Conservation (phyloP, 2,329 filamentous ascomycete species). For the Talaromyces sp. region DNA sequence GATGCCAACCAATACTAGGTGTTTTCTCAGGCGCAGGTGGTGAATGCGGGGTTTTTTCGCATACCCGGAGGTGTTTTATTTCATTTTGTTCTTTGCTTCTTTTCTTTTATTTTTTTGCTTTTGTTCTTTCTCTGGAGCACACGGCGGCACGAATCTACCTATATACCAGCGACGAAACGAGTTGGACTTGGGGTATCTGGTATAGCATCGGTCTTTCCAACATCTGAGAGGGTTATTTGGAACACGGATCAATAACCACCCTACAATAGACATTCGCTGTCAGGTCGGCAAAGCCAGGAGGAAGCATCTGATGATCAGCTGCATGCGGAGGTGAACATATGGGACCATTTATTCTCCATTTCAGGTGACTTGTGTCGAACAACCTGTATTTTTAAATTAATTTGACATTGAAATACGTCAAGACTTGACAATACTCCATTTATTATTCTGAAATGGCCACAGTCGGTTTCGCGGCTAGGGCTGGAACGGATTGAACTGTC, state of each 20-base stretch:
- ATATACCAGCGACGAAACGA: not conserved
- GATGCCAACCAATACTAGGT: not conserved
- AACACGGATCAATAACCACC: not conserved
- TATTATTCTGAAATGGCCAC: not conserved
- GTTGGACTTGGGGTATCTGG: not conserved
- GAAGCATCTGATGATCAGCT: not conserved
- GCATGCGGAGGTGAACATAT: not conserved
- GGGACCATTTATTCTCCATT: not conserved
- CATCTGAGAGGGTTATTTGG: not conserved
- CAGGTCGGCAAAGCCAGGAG: not conserved
- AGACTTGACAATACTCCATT: not conserved
- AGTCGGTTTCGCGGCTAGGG: not conserved
- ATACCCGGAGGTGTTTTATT: not conserved
- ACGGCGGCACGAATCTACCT: not conserved
- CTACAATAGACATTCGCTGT: not conserved
- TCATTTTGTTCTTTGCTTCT: not conserved
- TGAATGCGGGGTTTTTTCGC: not conserved
- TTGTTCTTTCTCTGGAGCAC: not conserved
- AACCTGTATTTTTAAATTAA: conserved; percentile 1
- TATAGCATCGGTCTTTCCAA: not conserved
- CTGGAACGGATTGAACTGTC: conserved; percentile 2
- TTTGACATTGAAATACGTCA: not conserved
- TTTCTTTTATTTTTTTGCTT: not conserved
- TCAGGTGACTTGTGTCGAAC: not conserved
- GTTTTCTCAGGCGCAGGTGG: not conserved